Conservation (phyloP, 306 rosid species). For the Cajanus cajan region DNA sequence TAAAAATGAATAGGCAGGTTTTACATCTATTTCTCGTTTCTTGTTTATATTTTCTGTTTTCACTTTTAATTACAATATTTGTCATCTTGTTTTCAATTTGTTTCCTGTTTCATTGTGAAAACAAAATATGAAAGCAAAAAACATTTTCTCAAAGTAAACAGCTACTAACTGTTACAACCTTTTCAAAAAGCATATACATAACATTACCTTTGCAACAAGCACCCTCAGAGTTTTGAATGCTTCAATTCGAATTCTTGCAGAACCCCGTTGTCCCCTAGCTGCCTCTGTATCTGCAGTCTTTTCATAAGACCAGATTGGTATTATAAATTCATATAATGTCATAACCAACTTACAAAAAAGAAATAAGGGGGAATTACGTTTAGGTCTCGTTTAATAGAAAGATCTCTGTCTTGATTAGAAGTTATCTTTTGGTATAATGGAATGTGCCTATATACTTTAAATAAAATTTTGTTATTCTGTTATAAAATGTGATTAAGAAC, state of each 20-base stretch:
- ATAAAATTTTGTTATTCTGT: constrained; percentile 15
- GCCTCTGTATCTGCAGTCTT: constrained; percentile 94
- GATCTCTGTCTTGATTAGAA: constrained; percentile 12
- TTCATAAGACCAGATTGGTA: constrained; percentile 34
- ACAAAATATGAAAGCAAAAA: too few species aligned
- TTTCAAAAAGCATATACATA: constrained; percentile 16
- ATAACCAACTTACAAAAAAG: constrained; percentile 22
- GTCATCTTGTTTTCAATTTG: too few species aligned
- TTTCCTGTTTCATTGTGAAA: too few species aligned
- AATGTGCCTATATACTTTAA: constrained; percentile 5
- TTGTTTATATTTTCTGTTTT: too few species aligned
- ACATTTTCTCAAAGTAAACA: too few species aligned
- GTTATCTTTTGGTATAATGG: constrained; percentile 1
- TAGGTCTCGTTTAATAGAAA: constrained; percentile 3
- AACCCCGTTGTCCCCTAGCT: constrained; percentile 81
- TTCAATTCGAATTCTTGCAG: constrained; percentile 72
- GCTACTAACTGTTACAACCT: not conserved
- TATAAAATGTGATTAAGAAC: constrained; percentile 1
- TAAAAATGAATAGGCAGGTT: not conserved
- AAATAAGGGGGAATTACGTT: not conserved
- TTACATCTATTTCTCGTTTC: too few species aligned
- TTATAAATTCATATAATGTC: constrained; percentile 5
- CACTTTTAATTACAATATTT: too few species aligned
- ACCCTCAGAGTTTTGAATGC: constrained; percentile 73
- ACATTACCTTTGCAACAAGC: constrained; percentile 82